Evolutionary conservation across 2,329 filamentous ascomycete species (phyloP).

Genomic region (Xenoacremonium recifei): DNA sequence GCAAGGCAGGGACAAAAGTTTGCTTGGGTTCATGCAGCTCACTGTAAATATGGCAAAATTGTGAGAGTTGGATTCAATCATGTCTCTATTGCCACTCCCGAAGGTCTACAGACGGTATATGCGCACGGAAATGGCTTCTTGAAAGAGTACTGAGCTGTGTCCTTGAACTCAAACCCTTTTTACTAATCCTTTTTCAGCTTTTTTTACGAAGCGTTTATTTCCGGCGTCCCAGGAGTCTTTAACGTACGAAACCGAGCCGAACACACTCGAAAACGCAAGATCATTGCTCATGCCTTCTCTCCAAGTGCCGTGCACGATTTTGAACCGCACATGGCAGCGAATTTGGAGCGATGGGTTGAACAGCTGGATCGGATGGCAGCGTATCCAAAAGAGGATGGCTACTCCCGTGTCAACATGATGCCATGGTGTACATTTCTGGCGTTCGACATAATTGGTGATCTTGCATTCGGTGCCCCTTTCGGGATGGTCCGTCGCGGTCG

Average conservation of each 20-base stretch:
- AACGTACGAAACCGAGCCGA: slow-evolving; percentile 9
- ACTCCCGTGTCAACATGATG: slow-evolving; percentile 10
- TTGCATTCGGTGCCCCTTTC: slow-evolving; percentile 14
- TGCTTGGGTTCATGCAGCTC: slow-evolving; percentile 8
- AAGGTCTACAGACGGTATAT: slow-evolving; percentile 10
- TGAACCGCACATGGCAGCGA: slow-evolving; percentile 9
- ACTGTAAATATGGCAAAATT: slow-evolving; percentile 9
- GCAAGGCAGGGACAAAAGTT: slow-evolving; percentile 7
- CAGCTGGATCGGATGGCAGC: slow-evolving; percentile 9
- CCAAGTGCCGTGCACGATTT: slow-evolving; percentile 7
- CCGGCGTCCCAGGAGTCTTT: slow-evolving; percentile 9
- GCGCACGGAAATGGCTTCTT: slow-evolving; percentile 14
- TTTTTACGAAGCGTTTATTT: slow-evolving; percentile 12
- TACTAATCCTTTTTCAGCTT: slow-evolving; percentile 1
- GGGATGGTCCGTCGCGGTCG: slow-evolving; percentile 11
- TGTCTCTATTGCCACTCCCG: slow-evolving; percentile 10
- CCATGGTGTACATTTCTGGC: slow-evolving; percentile 14
- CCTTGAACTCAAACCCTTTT: not conserved
- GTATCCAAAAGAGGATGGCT: slow-evolving; percentile 3
- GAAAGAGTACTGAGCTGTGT: slow-evolving; percentile 8
- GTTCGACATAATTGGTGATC: slow-evolving; percentile 14
- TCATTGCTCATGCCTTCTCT: slow-evolving; percentile 10
- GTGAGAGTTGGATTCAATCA: slow-evolving; percentile 12
- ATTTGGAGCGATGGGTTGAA: slow-evolving; percentile 6
- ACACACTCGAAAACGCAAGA: slow-evolving; percentile 11